Evolutionary conservation across 2,329 filamentous ascomycete genomes (phyloP).

Genomic region (Chaetothyriales sp.): DNA sequence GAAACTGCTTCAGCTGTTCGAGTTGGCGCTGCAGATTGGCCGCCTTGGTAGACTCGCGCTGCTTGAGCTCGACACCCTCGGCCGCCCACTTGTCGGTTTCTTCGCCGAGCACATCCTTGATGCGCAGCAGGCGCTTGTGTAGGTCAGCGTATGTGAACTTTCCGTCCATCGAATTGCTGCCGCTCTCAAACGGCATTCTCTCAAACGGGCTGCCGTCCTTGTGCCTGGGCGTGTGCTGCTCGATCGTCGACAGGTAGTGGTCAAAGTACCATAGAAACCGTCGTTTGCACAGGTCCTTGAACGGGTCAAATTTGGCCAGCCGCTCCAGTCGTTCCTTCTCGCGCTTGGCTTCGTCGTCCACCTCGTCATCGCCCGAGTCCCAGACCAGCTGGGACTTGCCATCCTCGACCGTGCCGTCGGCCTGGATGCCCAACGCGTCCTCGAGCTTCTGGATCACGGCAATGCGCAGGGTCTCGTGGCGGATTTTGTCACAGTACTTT

Average conservation of each 20-base stretch:
- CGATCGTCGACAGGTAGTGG: constrained; percentile 60
- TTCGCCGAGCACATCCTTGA: constrained; percentile 55
- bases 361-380: constrained; percentile 24
- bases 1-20: constrained; percentile 61
- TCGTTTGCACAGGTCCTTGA: constrained; percentile 78
- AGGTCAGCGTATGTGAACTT: constrained; percentile 68
- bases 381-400: constrained; percentile 14
- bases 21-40: constrained; percentile 72
- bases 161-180: constrained; percentile 69
- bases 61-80: constrained; percentile 49
- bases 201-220: constrained; percentile 50
- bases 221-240: constrained; percentile 46
- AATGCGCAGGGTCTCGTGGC: constrained; percentile 76
- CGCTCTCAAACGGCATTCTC: constrained; percentile 77
- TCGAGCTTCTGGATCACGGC: constrained; percentile 78
- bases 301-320: constrained; percentile 57
- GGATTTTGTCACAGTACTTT: constrained; percentile 73
- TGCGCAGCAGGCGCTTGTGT: constrained; percentile 48
- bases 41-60: constrained; percentile 57
- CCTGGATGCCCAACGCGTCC: constrained; percentile 52
- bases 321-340: constrained; percentile 38
- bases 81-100: constrained; percentile 58
- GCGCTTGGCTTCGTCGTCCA: constrained; percentile 30
- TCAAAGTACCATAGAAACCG: constrained; percentile 95
- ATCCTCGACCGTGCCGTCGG: constrained; percentile 31